These are phyloP conservation scores for Sphaerulina vaccinii DNA, from an alignment of 2,329 filamentous ascomycete genomes.

Conservation along the genomic window DNA sequence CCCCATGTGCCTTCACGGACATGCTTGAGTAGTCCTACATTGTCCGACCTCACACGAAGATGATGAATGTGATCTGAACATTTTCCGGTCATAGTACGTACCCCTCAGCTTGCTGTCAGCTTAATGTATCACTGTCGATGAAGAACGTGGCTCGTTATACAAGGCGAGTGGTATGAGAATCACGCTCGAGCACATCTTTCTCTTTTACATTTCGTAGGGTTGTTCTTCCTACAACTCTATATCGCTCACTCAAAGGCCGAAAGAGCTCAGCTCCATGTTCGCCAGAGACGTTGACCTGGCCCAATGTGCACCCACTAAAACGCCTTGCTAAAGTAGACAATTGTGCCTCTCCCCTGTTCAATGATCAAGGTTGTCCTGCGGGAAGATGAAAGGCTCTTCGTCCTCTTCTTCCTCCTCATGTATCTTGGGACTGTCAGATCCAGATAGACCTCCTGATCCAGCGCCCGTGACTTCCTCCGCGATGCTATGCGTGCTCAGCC, in stretches of 20 bases:
- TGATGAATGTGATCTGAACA: no score
- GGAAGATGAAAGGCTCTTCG: conserved; percentile 35
- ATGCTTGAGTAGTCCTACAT: background rate
- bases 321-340: conserved; percentile 7
- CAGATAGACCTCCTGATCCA: conserved; percentile 24
- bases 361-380: conserved; percentile 25
- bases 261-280: background rate
- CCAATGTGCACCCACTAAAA: conserved; percentile 4
- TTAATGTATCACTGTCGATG: no score
- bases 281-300: background rate
- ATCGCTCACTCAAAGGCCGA: background rate
- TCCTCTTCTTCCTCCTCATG: conserved; percentile 29
- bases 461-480: conserved; percentile 53
- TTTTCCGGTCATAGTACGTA: no score
- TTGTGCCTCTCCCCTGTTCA: background rate
- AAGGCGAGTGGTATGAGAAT: background rate
- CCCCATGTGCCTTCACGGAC: background rate
- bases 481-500: conserved; percentile 88
- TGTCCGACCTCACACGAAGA: background rate
- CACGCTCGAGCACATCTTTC: no score
- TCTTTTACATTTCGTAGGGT: background rate
- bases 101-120: no score
- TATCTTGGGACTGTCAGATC: conserved; percentile 24
- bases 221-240: background rate
- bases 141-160: background rate